phyloP scores from a whole-genome alignment of 768 basidiomycete species.

The Termitomyces sp. region DNA sequence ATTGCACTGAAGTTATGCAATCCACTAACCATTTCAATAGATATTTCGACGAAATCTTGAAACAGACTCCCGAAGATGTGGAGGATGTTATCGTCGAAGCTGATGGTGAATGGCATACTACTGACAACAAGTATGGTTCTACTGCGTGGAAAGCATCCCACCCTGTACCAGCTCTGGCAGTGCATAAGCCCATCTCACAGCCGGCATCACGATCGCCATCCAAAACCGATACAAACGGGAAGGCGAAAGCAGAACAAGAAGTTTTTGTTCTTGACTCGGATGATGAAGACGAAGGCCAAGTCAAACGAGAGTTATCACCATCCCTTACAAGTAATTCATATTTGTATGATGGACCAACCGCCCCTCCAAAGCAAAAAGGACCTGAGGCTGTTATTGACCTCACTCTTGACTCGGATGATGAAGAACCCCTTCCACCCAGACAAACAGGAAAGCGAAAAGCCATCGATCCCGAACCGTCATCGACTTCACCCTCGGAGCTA shows the following conservation, averaged over 20 bases:
- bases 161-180: slow-evolving; percentile 23
- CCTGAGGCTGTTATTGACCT: slow-evolving; percentile 73
- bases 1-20: background rate
- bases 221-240: slow-evolving; percentile 33
- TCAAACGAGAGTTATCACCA: slow-evolving; percentile 73
- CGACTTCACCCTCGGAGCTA: slow-evolving; percentile 53
- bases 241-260: slow-evolving; percentile 48
- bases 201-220: slow-evolving; percentile 16
- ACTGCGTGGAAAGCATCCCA: slow-evolving; percentile 62
- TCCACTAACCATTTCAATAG: slow-evolving; percentile 35
- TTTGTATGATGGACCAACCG: slow-evolving; percentile 21
- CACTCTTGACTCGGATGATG: slow-evolving; percentile 78
- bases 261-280: slow-evolving; percentile 72
- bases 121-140: slow-evolving; percentile 82
- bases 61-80: slow-evolving; percentile 68
- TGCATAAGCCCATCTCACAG: slow-evolving; percentile 27
- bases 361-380: slow-evolving; percentile 24
- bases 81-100: slow-evolving; percentile 95
- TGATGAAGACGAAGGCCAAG: slow-evolving; percentile 73
- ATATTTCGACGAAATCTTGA: slow-evolving; percentile 85
- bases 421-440: slow-evolving; percentile 38
- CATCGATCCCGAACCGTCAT: slow-evolving; percentile 39
- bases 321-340: slow-evolving; percentile 52
- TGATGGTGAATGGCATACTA: slow-evolving; percentile 94
- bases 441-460: slow-evolving; percentile 58